These are phyloP conservation scores for Phytophthora palmivora DNA, from an alignment of 352 stramenopile genomes.

Conservation along the genomic window DNA sequence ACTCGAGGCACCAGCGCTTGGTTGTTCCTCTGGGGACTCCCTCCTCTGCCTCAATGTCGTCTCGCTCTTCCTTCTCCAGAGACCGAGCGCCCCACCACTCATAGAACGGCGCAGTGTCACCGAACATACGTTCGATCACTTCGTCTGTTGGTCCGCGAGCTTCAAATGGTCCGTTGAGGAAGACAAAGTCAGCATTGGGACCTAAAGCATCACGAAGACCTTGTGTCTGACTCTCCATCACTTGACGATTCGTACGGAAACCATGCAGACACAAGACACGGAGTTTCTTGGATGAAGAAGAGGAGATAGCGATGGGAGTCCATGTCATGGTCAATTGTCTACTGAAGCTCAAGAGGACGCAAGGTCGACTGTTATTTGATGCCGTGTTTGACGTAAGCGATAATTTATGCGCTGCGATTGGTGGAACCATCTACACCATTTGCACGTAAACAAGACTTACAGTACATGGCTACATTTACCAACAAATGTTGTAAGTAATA, in stretches of 20 bases:
- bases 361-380: no score
- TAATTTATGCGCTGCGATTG: no score
- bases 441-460: no score
- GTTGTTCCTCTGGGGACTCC: conserved; percentile 25
- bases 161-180: conserved; percentile 65
- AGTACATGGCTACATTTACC: no score
- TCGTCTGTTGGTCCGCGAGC: conserved; percentile 65
- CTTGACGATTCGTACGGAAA: conserved; percentile 71
- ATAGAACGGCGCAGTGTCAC: conserved; percentile 70
- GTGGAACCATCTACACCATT: no score
- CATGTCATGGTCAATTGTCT: no score
- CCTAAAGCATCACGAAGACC: conserved; percentile 67
- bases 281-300: conserved; percentile 39
- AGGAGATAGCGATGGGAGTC: background rate
- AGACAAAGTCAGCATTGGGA: conserved; percentile 70
- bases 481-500: no score
- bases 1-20: conserved; percentile 40
- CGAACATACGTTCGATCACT: conserved; percentile 61
- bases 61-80: conserved; percentile 51
- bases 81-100: conserved; percentile 70
- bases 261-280: conserved; percentile 81
- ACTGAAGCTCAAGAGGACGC: no score
- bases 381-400: no score
- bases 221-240: conserved; percentile 76
- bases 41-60: conserved; percentile 44